A percentile compares a stretch with the other conserved stretches of the same genome.
phyloP scores from a whole-genome alignment of 164 flowering plant species.

The Aristolochia californica region DNA sequence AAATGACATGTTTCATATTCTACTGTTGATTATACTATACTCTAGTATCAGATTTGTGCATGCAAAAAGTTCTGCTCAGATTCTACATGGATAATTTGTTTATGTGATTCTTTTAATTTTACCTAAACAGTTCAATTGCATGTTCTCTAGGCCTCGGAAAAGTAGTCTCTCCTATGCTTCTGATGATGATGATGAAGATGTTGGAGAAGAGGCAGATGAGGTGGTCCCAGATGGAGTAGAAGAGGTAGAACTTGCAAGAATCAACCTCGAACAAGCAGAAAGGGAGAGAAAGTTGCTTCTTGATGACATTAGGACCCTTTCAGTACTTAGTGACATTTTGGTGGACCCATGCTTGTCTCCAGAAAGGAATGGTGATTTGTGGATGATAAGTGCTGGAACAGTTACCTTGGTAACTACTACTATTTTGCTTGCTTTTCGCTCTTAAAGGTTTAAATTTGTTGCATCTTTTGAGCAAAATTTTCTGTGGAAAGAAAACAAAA shows the following conservation, averaged over 20 bases:
- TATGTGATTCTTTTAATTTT: no score
- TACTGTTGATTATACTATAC: no score
- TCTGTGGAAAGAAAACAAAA: no score
- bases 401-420: conserved; percentile 49
- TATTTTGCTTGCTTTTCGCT: not conserved
- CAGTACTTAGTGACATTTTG: conserved; percentile 32
- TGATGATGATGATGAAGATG: conserved; percentile 94
- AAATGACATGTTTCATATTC: no score
- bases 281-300: conserved; percentile 58
- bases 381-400: conserved; percentile 74
- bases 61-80: no score
- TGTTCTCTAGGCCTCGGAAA: conserved; percentile 65
- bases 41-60: no score
- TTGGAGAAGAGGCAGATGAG: conserved; percentile 97
- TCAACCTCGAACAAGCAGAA: conserved; percentile 76
- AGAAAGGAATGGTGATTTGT: conserved; percentile 49
- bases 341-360: conserved; percentile 22
- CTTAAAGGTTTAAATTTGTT: not conserved
- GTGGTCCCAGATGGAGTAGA: conserved; percentile 99
- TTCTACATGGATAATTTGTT: no score
- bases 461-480: no score
- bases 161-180: conserved; percentile 70
- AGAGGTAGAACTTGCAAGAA: conserved; percentile 91
- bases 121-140: no score
- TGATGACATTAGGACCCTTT: conserved; percentile 66